Conservation (phyloP, 352 stramenopile genomes). For the Phytophthora multivora region DNA sequence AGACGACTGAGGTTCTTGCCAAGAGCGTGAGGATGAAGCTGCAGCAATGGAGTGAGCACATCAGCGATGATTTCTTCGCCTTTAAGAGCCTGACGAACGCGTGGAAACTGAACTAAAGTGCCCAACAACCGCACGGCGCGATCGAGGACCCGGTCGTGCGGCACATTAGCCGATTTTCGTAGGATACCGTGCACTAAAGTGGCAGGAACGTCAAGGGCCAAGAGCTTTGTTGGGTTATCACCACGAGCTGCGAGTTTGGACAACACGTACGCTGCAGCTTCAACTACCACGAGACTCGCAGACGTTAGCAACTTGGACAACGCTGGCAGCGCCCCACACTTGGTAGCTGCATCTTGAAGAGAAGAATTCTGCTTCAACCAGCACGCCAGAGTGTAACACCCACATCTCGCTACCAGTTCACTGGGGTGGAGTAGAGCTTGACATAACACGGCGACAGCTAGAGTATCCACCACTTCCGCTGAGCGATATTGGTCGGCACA, state of each 20-base stretch:
- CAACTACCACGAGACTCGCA: conserved; percentile 59
- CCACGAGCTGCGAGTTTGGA: conserved; percentile 65
- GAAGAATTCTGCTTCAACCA: conserved; percentile 61
- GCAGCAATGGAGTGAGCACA: conserved; percentile 61
- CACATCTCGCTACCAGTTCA: conserved; percentile 71
- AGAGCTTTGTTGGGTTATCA: conserved; percentile 71
- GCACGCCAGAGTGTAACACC: conserved; percentile 65
- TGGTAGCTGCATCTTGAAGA: conserved; percentile 57
- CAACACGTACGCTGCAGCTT: conserved; percentile 64
- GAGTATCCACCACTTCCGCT: conserved; percentile 40
- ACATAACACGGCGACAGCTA: conserved; percentile 65
- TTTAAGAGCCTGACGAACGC: conserved; percentile 61
- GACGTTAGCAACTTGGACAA: conserved; percentile 70
- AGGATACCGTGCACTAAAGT: conserved; percentile 61
- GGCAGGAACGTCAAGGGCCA: conserved; percentile 61
- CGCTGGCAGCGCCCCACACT: conserved; percentile 43
- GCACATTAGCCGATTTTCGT: conserved; percentile 39
- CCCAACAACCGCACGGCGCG: conserved; percentile 64
- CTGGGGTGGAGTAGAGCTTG: conserved; percentile 63
- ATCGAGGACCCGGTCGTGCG: conserved; percentile 61
- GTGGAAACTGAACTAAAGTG: conserved; percentile 59
- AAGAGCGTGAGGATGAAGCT: conserved; percentile 55
- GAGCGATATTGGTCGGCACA: conserved; percentile 57
- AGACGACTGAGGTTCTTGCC: conserved; percentile 73
- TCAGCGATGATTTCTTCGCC: conserved; percentile 78